Evolutionary conservation across 2,329 filamentous ascomycete genomes (phyloP).

Genomic region (Calonectria pseudoturangicola): DNA sequence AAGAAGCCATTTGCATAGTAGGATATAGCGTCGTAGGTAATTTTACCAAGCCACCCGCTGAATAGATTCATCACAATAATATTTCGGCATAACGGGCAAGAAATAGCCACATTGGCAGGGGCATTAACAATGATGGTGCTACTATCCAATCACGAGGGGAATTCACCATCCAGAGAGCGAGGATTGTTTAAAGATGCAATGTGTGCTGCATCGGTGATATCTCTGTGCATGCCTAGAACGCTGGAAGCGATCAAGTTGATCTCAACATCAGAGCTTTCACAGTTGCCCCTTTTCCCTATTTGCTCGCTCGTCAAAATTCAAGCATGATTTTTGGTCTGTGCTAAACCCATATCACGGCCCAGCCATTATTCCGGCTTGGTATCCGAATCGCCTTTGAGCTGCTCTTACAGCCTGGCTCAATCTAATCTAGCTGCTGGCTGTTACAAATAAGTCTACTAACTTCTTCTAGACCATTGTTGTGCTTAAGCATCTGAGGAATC

Average conservation of each 20-base stretch:
- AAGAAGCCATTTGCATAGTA: not conserved
- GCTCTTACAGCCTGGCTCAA: too few relatives aligned
- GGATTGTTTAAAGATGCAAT: not conserved
- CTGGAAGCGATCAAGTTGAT: not conserved
- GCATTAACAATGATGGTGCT: not conserved
- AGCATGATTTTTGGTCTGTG: too few relatives aligned
- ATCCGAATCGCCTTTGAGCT: too few relatives aligned
- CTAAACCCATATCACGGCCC: too few relatives aligned
- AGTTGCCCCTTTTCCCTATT: too few relatives aligned
- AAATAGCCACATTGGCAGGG: not conserved
- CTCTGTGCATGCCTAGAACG: not conserved
- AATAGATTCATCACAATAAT: not conserved
- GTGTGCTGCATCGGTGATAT: not conserved
- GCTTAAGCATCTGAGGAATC: too few relatives aligned
- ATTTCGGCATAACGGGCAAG: not conserved
- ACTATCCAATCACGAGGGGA: not conserved
- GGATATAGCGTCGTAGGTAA: not conserved
- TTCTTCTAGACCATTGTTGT: too few relatives aligned
- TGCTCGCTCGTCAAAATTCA: too few relatives aligned
- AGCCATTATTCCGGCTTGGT: too few relatives aligned
- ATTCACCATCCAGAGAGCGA: not conserved
- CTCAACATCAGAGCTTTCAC: not conserved
- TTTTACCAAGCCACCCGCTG: not conserved
- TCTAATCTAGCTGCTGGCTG: too few relatives aligned
- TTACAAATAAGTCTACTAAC: too few relatives aligned